Evolutionary conservation across 1,139 yeast genomes (phyloP).

Genomic region (Kluyveromyces sp.): DNA sequence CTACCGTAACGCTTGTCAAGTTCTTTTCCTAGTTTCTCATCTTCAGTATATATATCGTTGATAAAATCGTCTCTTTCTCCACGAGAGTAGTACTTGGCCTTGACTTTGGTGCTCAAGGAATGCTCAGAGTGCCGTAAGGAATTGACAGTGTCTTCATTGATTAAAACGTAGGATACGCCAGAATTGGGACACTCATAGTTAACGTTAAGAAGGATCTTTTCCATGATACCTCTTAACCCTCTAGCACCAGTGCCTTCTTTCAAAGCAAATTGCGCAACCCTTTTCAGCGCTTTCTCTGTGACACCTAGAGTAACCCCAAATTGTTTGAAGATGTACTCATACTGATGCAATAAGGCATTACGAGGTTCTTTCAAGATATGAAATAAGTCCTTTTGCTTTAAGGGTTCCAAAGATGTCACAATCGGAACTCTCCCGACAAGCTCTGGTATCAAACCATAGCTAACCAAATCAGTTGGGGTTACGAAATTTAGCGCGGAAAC

Average conservation of each 20-base stretch:
- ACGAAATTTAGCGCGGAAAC: slow-evolving; percentile 38
- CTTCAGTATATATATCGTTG: slow-evolving; percentile 36
- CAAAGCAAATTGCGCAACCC: slow-evolving; percentile 40
- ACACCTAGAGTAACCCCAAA: slow-evolving; percentile 43
- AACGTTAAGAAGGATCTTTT: slow-evolving; percentile 41
- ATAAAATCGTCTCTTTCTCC: slow-evolving; percentile 36
- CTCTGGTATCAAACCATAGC: slow-evolving; percentile 49
- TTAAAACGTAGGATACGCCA: slow-evolving; percentile 40
- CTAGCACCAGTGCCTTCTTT: slow-evolving; percentile 50
- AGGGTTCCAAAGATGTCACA: slow-evolving; percentile 40
- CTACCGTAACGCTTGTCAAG: slow-evolving; percentile 30
- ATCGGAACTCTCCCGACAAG: slow-evolving; percentile 49
- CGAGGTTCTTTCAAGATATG: slow-evolving; percentile 46
- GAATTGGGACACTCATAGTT: slow-evolving; percentile 51
- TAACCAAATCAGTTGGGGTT: slow-evolving; percentile 41
- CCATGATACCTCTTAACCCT: slow-evolving; percentile 46
- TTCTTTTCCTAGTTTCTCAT: slow-evolving; percentile 27
- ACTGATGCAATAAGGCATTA: slow-evolving; percentile 44
- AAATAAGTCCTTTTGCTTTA: slow-evolving; percentile 38
- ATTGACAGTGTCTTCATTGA: slow-evolving; percentile 37
- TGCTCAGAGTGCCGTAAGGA: slow-evolving; percentile 29
- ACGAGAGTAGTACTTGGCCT: slow-evolving; percentile 39
- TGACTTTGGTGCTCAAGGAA: slow-evolving; percentile 30
- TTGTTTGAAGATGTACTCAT: slow-evolving; percentile 42
- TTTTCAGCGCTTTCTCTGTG: slow-evolving; percentile 40